Base-by-base conservation (phyloP, 805 yeast species). In the Ogataea pignaliae region DNA sequence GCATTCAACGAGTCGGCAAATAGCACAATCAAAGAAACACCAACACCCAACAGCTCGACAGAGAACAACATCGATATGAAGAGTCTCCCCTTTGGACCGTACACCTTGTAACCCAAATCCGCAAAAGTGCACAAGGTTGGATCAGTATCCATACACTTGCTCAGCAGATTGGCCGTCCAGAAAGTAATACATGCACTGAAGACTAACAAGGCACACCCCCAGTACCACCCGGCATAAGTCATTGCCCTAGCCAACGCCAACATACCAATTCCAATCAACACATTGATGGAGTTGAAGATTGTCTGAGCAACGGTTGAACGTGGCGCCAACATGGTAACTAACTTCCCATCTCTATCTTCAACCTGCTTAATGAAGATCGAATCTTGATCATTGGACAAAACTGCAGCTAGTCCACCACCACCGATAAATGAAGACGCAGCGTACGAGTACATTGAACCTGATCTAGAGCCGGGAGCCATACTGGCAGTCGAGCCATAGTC, bases 1-100 rank as follows among this genome's bases (percentile, higher is more conserved):
- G 90, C 88, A 64, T 78, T 77, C 42, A 89, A 71, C 1, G 96
- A 86, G 64, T 89, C 97, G 16, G 95, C 88, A 63, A 89, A 88
- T 18, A 89, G 69, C 17, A 89, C 87, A 39, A 86, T 77, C 48
- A 89, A 69, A 0, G 96, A 78, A 10, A 89, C 90, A 14, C 95
- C 90, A 36, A 85, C 83, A 3, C 91, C 96, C 44, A 85, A 53
- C 36, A 89, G 70, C 56, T 89, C 97, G 35, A 86, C 53, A 1
- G 91, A 82, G 58, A 89, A 88, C 12, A 88, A 57, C 12, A 81
- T 52, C 2, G 95, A 85, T 29, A 89, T 85, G 31, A 84, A 61
- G 3, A 86, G 70, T 55, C 95, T 76, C 2, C 93, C 95, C 29
- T 70, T 70, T 2, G 84, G 69, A 1, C 96, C 96, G 58, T 83